Percentiles rank a stretch among this genome's conserved stretches.
Evolutionary conservation across 2,329 filamentous ascomycete genomes (phyloP).

Genomic region (Beauveria sp.): DNA sequence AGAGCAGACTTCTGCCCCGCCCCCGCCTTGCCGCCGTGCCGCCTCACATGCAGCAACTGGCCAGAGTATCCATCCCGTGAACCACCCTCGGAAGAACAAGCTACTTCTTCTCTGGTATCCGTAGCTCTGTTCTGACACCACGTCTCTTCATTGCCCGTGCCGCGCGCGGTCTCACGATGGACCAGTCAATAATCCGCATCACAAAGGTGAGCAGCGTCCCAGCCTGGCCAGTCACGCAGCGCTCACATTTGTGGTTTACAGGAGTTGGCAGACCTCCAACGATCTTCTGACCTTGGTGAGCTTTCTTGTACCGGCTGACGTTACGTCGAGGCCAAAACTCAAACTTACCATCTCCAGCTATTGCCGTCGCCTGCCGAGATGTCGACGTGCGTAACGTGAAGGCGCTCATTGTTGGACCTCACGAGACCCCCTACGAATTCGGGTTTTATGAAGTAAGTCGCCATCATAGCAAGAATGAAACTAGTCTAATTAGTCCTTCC

Average conservation of each 20-base stretch:
- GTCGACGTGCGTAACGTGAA: slow-evolving; percentile 81
- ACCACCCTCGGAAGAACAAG: not conserved
- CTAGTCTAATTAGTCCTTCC: slow-evolving; percentile 1
- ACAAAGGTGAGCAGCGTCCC: slow-evolving; percentile 54
- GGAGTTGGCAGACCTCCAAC: slow-evolving; percentile 83
- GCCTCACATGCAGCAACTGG: not conserved
- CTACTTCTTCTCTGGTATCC: not conserved
- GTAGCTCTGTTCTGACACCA: not conserved
- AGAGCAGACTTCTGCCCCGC: slow-evolving; percentile 1
- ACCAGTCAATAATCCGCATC: slow-evolving; percentile 83
- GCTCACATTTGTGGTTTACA: slow-evolving; percentile 26
- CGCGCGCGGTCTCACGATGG: slow-evolving; percentile 29
- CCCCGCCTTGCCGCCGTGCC: slow-evolving; percentile 4
- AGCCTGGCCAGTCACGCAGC: not conserved
- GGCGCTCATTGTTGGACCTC: slow-evolving; percentile 84
- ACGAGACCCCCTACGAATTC: slow-evolving; percentile 92
- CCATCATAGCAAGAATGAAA: not conserved
- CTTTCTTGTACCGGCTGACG: slow-evolving; percentile 10
- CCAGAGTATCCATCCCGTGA: not conserved
- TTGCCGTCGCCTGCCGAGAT: slow-evolving; percentile 82
- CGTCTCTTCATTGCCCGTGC: slow-evolving; percentile 5
- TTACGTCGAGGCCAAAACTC: not conserved
- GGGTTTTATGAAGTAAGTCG: slow-evolving; percentile 83
- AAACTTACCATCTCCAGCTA: slow-evolving; percentile 41
- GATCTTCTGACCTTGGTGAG: slow-evolving; percentile 75